A percentile compares a stretch with the other conserved stretches of the same genome.
Evolutionary conservation across 2,329 filamentous ascomycete species (phyloP).

Genomic region (Aureobasidium musti): DNA sequence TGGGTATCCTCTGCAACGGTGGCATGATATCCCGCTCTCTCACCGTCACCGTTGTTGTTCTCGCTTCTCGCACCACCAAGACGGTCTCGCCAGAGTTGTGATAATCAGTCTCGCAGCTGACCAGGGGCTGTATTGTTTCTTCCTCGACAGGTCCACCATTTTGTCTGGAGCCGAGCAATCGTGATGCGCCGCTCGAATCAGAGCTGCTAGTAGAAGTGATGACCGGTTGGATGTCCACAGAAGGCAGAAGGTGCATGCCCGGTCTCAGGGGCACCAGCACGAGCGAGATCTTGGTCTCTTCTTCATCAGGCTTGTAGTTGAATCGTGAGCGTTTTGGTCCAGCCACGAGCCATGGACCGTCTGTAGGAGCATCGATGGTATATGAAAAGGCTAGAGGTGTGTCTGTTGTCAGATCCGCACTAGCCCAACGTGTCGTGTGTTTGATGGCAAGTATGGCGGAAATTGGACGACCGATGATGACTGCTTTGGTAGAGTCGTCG

Average conservation of each 20-base stretch:
- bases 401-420: slow-evolving; percentile 32
- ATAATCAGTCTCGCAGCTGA: slow-evolving; percentile 76
- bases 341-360: slow-evolving; percentile 80
- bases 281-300: slow-evolving; percentile 59
- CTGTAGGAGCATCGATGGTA: slow-evolving; percentile 76
- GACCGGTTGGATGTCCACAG: slow-evolving; percentile 71
- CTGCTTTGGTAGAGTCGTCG: slow-evolving; percentile 44
- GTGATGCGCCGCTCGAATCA: neutral
- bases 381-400: slow-evolving; percentile 57
- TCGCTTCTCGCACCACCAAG: slow-evolving; percentile 66
- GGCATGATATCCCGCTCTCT: neutral
- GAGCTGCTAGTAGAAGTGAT: slow-evolving; percentile 39
- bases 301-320: slow-evolving; percentile 46
- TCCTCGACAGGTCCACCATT: slow-evolving; percentile 34
- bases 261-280: slow-evolving; percentile 77
- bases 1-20: slow-evolving; percentile 13
- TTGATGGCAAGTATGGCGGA: slow-evolving; percentile 61
- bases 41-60: slow-evolving; percentile 27
- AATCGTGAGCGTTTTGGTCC: slow-evolving; percentile 81
- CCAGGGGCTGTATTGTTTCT: slow-evolving; percentile 34
- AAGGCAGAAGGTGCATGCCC: slow-evolving; percentile 75
- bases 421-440: slow-evolving; percentile 58
- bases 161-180: slow-evolving; percentile 39
- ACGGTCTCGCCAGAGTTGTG: slow-evolving; percentile 76
- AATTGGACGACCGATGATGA: slow-evolving; percentile 65